Percentiles rank a stretch among this genome's conserved stretches.
These are phyloP conservation scores for Cryptosporidium sp. DNA, from an alignment of 169 alveolate genomes.

Conservation along the genomic window DNA sequence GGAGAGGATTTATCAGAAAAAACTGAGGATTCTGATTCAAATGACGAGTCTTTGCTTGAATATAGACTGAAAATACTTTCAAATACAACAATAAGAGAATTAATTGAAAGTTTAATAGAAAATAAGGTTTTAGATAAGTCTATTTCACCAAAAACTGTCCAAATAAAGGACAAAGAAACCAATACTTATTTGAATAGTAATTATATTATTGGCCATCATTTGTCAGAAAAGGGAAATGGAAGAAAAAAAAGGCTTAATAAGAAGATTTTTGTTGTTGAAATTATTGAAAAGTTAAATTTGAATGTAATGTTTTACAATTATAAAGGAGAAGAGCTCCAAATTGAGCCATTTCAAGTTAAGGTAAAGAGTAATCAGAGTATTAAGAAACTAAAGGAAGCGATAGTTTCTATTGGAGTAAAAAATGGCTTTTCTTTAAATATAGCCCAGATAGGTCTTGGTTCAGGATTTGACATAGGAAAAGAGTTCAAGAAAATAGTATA, in stretches of 20 bases:
- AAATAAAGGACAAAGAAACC: conserved; percentile 3
- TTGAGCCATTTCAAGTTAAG: conserved; percentile 2
- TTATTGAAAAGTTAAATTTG: background rate
- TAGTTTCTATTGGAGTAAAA: background rate
- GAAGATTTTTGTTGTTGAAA: conserved; percentile 31
- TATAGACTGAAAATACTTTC: conserved; percentile 40
- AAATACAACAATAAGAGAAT: conserved; percentile 20
- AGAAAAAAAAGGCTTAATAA: background rate
- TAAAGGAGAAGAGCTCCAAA: conserved; percentile 35
- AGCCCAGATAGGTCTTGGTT: conserved; percentile 13
- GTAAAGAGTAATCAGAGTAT: background rate
- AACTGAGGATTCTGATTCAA: background rate
- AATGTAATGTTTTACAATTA: conserved; percentile 12
- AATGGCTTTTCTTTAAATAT: background rate
- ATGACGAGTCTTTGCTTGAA: conserved; percentile 11
- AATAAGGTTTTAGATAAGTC: conserved; percentile 1
- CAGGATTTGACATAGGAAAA: conserved; percentile 50
- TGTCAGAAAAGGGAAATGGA: background rate
- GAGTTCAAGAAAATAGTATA: conserved; percentile 51
- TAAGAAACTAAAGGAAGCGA: conserved; percentile 2
- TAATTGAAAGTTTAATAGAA: conserved; percentile 8
- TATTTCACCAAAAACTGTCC: background rate
- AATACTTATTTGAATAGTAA: conserved; percentile 12
- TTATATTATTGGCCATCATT: conserved; percentile 22
- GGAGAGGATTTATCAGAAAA: conserved; percentile 37